Conservation (phyloP, 768 basidiomycete genomes). For the Dacryopinax primogenitus region DNA sequence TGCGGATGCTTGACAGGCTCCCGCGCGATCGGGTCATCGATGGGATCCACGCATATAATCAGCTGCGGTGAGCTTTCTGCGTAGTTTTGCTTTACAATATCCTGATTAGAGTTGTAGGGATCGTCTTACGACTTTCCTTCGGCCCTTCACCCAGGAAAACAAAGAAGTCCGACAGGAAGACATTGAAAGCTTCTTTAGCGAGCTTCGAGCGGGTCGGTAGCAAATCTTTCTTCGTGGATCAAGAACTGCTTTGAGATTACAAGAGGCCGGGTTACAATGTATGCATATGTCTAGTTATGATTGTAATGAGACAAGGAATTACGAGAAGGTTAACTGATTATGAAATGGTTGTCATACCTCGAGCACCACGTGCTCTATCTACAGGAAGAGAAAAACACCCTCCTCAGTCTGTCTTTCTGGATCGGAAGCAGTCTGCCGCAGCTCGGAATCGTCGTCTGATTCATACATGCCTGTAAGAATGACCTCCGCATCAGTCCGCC, state of each 20-base stretch:
- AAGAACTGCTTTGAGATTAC: not conserved
- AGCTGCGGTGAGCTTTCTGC: slow-evolving; percentile 46
- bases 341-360: too few relatives aligned
- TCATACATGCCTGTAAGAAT: not conserved
- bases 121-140: slow-evolving; percentile 53
- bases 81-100: not conserved
- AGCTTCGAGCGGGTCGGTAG: not conserved
- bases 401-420: not conserved
- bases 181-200: slow-evolving; percentile 47
- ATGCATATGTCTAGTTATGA: too few relatives aligned
- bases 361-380: too few relatives aligned
- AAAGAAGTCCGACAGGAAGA: slow-evolving; percentile 62
- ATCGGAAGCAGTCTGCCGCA: not conserved
- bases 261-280: too few relatives aligned
- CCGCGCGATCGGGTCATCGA: slow-evolving; percentile 74
- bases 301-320: too few relatives aligned
- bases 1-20: slow-evolving; percentile 58
- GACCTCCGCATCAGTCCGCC: slow-evolving; percentile 5
- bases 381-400: too few relatives aligned
- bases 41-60: slow-evolving; percentile 71
- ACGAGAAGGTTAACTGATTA: too few relatives aligned
- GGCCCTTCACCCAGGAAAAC: slow-evolving; percentile 66
- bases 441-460: not conserved
- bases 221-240: not conserved
- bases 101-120: slow-evolving; percentile 37